Percentiles rank a stretch among this genome's conserved stretches.
Conservation (phyloP, 768 basidiomycete genomes). For the Dacryopinax primogenitus region DNA sequence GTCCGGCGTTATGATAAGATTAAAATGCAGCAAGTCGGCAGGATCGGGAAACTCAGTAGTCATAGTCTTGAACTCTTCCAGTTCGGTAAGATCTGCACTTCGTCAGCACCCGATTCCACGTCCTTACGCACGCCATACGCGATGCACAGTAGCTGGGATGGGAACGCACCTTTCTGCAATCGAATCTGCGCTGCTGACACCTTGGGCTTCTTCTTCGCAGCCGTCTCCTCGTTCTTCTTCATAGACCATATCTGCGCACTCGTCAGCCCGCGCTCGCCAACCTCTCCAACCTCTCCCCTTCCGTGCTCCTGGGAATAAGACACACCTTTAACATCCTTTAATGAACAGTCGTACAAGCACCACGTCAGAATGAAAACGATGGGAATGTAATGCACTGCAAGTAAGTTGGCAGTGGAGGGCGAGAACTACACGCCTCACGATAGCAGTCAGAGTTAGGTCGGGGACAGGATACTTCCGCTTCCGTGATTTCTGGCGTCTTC, state of each 20-base stretch:
- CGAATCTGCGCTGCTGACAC: slow-evolving; percentile 95
- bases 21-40: slow-evolving; percentile 89
- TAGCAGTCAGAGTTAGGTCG: too few relatives aligned
- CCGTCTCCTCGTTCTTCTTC: slow-evolving; percentile 98
- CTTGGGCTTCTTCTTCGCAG: slow-evolving; percentile 96
- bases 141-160: not conserved
- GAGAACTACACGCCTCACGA: too few relatives aligned
- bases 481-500: too few relatives aligned
- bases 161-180: slow-evolving; percentile 84
- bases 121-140: not conserved
- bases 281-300: not conserved
- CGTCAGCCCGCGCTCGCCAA: not conserved
- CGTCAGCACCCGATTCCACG: too few relatives aligned
- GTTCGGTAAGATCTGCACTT: slow-evolving; percentile 78
- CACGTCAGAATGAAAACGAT: too few relatives aligned
- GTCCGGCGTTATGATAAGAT: slow-evolving; percentile 87
- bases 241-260: slow-evolving; percentile 86
- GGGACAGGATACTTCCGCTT: too few relatives aligned
- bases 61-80: slow-evolving; percentile 94
- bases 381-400: too few relatives aligned
- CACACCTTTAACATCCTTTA: not conserved
- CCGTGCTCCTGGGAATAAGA: not conserved
- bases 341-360: too few relatives aligned
- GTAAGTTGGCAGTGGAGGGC: too few relatives aligned
- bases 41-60: slow-evolving; percentile 88